phyloP scores from a whole-genome alignment of 805 yeast species.

The Kregervanrija fluxuum region DNA sequence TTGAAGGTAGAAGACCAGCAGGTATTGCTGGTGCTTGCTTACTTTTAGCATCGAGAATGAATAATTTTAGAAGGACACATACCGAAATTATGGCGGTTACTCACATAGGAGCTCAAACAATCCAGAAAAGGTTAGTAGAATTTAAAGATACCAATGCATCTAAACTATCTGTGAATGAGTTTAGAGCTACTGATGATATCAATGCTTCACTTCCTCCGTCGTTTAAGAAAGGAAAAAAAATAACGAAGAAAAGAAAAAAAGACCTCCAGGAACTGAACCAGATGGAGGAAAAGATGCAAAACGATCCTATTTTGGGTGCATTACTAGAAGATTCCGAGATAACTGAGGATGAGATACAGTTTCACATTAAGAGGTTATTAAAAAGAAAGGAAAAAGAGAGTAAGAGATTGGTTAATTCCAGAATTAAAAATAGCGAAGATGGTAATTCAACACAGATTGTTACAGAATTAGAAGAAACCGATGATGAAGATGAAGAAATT shows the following conservation, averaged over 20 bases:
- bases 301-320: constrained; percentile 37
- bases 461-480: constrained; percentile 2
- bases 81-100: constrained; percentile 93
- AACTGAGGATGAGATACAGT: constrained; percentile 38
- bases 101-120: constrained; percentile 89
- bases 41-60: constrained; percentile 92
- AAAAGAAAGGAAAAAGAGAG: constrained; percentile 22
- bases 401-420: constrained; percentile 9
- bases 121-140: constrained; percentile 85
- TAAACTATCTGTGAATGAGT: constrained; percentile 60
- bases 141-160: constrained; percentile 76
- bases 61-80: constrained; percentile 85
- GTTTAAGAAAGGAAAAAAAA: constrained; percentile 51
- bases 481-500: constrained; percentile 16
- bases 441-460: constrained; percentile 4
- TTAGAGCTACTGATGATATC: constrained; percentile 42
- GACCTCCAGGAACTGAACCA: constrained; percentile 26
- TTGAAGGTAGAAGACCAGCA: constrained; percentile 95
- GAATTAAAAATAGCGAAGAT: constrained; percentile 3
- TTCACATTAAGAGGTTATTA: constrained; percentile 23
- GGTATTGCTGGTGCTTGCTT: constrained; percentile 98
- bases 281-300: constrained; percentile 32
- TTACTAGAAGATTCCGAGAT: constrained; percentile 37
- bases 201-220: constrained; percentile 76
- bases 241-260: constrained; percentile 31